phyloP scores from a whole-genome alignment of 2,329 filamentous ascomycete genomes.

The Phyllosticta citrichinensis region DNA sequence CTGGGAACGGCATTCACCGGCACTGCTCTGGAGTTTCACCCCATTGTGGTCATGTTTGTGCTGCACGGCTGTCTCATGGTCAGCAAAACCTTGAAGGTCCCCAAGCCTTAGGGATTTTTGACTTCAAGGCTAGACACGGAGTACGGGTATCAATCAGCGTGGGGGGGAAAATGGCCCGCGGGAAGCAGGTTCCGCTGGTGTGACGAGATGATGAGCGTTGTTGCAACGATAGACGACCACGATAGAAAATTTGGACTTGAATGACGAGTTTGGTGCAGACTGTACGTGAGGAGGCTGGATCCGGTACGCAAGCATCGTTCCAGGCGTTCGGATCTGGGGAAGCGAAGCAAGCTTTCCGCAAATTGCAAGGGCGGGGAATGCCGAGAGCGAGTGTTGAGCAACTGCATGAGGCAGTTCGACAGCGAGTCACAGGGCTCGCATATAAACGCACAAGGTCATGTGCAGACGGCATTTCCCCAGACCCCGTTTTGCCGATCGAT shows the following conservation, averaged over 20 bases:
- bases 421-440: not conserved
- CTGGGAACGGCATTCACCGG: conserved; percentile 59
- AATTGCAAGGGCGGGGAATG: not conserved
- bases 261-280: not conserved
- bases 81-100: conserved; percentile 88
- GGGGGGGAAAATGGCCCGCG: not conserved
- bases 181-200: not conserved
- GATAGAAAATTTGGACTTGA: not conserved
- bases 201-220: conserved; percentile 10
- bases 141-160: not conserved
- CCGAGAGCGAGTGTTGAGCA: not conserved
- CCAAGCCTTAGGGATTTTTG: conserved; percentile 53
- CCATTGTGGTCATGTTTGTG: conserved; percentile 68
- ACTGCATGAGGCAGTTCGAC: not conserved
- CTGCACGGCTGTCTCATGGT: conserved; percentile 91
- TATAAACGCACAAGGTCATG: not conserved
- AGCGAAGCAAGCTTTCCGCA: not conserved
- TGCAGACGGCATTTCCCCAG: not conserved
- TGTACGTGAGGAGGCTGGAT: not conserved
- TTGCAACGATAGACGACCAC: conserved; percentile 1
- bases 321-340: not conserved
- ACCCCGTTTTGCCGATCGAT: not conserved
- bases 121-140: not conserved
- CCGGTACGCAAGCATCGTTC: not conserved
- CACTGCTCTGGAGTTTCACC: conserved; percentile 71